Percentiles rank a stretch among this genome's conserved stretches.
phyloP scores from a whole-genome alignment of 768 basidiomycete species.

The Hortiboletus campestris region DNA sequence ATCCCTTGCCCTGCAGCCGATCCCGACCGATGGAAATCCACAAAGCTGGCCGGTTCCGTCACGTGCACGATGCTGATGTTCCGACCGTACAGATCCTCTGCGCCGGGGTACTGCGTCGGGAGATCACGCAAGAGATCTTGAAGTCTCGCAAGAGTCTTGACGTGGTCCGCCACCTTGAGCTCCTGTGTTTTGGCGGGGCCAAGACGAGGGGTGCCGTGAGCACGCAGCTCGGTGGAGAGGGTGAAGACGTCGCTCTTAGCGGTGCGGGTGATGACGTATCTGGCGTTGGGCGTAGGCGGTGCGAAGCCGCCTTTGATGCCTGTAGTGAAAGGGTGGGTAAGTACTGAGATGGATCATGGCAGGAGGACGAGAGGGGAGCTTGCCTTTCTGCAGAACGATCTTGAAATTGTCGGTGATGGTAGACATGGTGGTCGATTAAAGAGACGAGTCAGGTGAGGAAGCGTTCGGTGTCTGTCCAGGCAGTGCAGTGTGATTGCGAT shows the following conservation, averaged over 20 bases:
- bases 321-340: not conserved
- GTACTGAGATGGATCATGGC: not conserved
- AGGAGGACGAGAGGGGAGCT: not conserved
- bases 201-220: conserved; percentile 45
- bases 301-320: conserved; percentile 78
- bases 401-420: conserved; percentile 10
- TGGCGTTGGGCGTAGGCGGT: conserved; percentile 58
- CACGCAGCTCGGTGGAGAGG: conserved; percentile 48
- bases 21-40: conserved; percentile 36
- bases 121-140: conserved; percentile 56
- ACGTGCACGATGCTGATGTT: conserved; percentile 64
- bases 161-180: conserved; percentile 37
- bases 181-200: conserved; percentile 44
- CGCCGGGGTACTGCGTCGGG: conserved; percentile 41
- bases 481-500: conserved; percentile 2
- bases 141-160: conserved; percentile 36
- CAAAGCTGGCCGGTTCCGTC: conserved; percentile 7
- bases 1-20: conserved; percentile 51
- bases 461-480: not conserved
- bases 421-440: conserved; percentile 14
- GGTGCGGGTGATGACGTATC: conserved; percentile 49
- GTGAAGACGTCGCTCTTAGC: conserved; percentile 37
- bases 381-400: conserved; percentile 54
- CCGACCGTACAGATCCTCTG: conserved; percentile 70
- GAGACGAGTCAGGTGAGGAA: not conserved